Base-by-base conservation (phyloP, 2,329 filamentous ascomycete species). In the Talaromyces sp. region DNA sequence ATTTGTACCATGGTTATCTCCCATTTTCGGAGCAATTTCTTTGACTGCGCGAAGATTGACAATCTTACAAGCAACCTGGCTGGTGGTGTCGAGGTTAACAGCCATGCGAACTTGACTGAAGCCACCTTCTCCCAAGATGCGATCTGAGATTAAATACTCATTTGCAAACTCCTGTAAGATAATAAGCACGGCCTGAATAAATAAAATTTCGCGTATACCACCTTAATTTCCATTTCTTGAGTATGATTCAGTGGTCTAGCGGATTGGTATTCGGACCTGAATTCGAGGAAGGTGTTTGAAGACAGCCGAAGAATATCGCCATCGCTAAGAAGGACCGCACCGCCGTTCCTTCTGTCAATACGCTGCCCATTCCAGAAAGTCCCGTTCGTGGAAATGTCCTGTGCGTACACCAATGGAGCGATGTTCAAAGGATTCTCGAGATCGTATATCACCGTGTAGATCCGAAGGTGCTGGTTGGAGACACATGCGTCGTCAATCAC, bases 11-110 rank as follows among this genome's bases (percentile, higher is more conserved):
- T 35, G n/a, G 1, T 22, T 1, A 6, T 43, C 52, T 15, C 43
- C 31, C 5, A 25, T 45, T 22, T 50, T 45, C 13, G 33, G 41
- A 13, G n/a, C 33, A 6, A n/a, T 31, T 19, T 60, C 56, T 17
- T 62, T 58, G 4, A 52, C 63, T 2, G 64, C 71, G 15, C 71
- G 70, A 5, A 82, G 67, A 66, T 80, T 74, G 31, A 82, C 72
- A 27, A 82, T 72, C 65, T 83, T 83, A 71, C 81, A 83, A 4
- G 81, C 81, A 35, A 82, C 65, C 61, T 82, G 81, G 56, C 70
- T 70, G 2, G 73, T 72, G 11, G 67, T 70, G 3, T 63, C 59
- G 33, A 69, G 70, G 25, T 77, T 73, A 41, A 78, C 71, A 2
- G 81, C 79, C 78, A 82, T 78, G 61, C 77, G 73, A 13, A 82